phyloP scores from a whole-genome alignment of 108 stramenopile species.

The Nitzschia putrida region DNA sequence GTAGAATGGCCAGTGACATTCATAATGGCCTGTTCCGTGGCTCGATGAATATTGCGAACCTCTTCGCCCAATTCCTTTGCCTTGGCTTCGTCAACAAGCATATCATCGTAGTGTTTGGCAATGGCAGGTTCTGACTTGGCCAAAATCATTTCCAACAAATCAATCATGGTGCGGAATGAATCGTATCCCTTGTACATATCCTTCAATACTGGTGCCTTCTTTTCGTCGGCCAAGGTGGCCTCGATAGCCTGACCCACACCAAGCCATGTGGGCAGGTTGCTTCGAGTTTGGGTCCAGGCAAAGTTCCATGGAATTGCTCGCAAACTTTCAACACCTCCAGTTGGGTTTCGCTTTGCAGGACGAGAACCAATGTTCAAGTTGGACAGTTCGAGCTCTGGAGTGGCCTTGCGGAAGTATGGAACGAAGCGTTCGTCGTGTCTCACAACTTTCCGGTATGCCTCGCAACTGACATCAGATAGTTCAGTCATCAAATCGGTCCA shows the following conservation, averaged over 20 bases:
- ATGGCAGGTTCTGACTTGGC: constrained; percentile 91
- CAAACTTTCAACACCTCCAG: constrained; percentile 94
- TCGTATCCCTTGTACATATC: constrained; percentile 92
- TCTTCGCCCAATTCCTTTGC: constrained; percentile 73
- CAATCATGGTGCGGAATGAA: constrained; percentile 89
- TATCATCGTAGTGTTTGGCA: constrained; percentile 87
- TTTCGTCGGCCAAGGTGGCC: constrained; percentile 51
- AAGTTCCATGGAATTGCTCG: constrained; percentile 98
- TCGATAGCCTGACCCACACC: constrained; percentile 92
- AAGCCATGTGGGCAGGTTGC: constrained; percentile 94
- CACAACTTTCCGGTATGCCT: constrained; percentile 87
- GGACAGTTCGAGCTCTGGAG: constrained; percentile 93
- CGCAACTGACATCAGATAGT: constrained; percentile 84
- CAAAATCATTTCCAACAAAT: constrained; percentile 94
- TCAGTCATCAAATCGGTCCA: constrained; percentile 86
- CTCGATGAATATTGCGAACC: constrained; percentile 70
- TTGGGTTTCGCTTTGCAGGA: constrained; percentile 93
- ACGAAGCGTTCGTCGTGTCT: constrained; percentile 90
- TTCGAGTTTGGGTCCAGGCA: constrained; percentile 96
- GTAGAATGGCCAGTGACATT: constrained; percentile 72
- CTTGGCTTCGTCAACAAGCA: constrained; percentile 75
- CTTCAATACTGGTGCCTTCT: constrained; percentile 42
- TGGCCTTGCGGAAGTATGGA: constrained; percentile 95
- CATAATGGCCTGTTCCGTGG: constrained; percentile 76
- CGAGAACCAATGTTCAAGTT: constrained; percentile 95